Base-by-base conservation (phyloP, 768 basidiomycete species). In the Hericium rajendrae region DNA sequence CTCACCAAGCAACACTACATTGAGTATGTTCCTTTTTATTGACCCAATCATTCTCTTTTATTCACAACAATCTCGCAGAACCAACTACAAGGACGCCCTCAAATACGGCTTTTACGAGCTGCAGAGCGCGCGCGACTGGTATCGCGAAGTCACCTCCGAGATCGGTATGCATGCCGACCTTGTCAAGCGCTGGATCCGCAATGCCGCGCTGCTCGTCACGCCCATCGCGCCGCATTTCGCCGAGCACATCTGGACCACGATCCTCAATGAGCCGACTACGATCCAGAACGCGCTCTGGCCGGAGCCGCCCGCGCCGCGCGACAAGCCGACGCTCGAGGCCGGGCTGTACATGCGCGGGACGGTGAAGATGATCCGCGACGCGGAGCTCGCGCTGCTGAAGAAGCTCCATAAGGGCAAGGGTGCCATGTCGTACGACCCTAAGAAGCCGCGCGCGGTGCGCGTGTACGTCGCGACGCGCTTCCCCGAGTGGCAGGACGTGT, bases 91-190 rank as follows among this genome's bases (percentile, higher is more conserved):
- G 73, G 92, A 95, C 58, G 94, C 94, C 10, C 72, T 97, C 60
- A 95, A 97, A 71, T 87, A 79, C 62, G 95, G 94, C 50, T 95
- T 97, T 74, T 99, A 94, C 78, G 94, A 97, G 66, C 80, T 94
- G 62, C 92, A 97, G 70, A 86, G 82, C 52, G 78, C 84, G 2
- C 88, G 97, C 49, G 94, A 98, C 68, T 94, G 93, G 87, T 98
- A 98, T 70, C 91, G 94, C 57, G 89, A 94, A 68, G 91, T 95
- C 53, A 94, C 90, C 2, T 74, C 81, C 6, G 91, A 93, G 59
- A 74, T 85, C 51, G 91, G 93, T 28, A 97, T 98, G 93, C 94
- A 98, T 71, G 76, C 69, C 51, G 93, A 93, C 59, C 81, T 98
- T 49, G 84, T 95, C 66, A 74, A 82, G 60, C 81, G 84, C 75